Base-by-base conservation (phyloP, 1,139 yeast species). In the Diutina sp. region DNA sequence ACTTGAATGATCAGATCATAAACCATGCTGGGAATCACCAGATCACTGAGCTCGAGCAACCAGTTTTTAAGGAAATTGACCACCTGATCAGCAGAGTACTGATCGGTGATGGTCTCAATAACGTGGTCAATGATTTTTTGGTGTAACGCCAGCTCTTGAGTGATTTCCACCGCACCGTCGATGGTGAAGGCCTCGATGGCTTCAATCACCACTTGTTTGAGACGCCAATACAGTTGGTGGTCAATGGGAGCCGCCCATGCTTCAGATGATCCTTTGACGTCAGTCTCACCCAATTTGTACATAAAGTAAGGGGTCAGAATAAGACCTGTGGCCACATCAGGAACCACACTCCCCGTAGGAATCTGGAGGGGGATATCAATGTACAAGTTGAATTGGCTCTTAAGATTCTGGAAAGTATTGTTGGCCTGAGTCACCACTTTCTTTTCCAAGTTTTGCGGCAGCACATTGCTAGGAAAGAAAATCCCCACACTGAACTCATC, bases 31-130 rank as follows among this genome's bases (percentile, higher is more conserved):
- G 80, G 80, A n/a, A 77, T 72, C 41, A 75, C 60, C 0, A 79
- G 72, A 59, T 77, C 81, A 48, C 72, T 68, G 14, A 73, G 68
- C 58, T 77, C 80, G 38, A 77, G 66, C 30, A 76, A 62, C 81
- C 81, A 77, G 58, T 67, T 67, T 58, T 72, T 72, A 32, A 73
- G 55, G 57, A 74, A 76, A 57, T 71, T 73, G 3, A 74, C 61
- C 32, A 67, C 60, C 28, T 61, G 61, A 3, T 52, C 55, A 1
- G 58, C 38, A 6, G 44, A 35, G 29, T 47, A 47, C 7, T 47
- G n/a, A 6, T 9, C 8, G 16, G 8, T 35, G 6, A 41, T 8
- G 18, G 59, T 54, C 1, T 62, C 61, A 8, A 69, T 56, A 4
- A 72, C 62, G 25, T 60, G 57, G 12, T 62, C 62, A n/a, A 71